Percentiles rank a stretch among this genome's conserved stretches.
Evolutionary conservation across 1,284 basidiomycete species (phyloP).

Genomic region (Ceratobasidium sp.): DNA sequence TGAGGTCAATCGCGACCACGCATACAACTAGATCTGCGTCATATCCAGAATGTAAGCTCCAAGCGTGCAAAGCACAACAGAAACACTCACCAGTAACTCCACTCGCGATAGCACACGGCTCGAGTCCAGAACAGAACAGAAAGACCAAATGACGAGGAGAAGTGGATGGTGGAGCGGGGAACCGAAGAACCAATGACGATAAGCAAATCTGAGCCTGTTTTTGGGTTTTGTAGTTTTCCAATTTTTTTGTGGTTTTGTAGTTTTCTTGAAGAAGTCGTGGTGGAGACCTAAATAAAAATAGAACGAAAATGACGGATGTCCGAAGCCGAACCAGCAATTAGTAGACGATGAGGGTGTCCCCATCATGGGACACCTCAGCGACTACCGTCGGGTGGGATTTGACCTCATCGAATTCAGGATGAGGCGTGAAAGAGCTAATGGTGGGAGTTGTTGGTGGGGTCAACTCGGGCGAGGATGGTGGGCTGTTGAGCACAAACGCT

Average conservation of each 20-base stretch:
- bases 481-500: neutral
- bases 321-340: neutral
- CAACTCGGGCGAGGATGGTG: neutral
- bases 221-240: neutral
- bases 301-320: neutral
- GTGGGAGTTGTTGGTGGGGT: neutral
- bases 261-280: neutral
- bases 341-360: neutral
- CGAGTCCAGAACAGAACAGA: too few species aligned
- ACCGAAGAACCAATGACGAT: too few species aligned
- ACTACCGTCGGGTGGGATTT: neutral
- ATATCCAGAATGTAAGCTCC: too few species aligned
- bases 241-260: conserved; percentile 1
- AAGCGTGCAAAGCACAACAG: too few species aligned
- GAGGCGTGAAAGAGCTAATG: neutral
- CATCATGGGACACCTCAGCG: neutral
- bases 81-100: too few species aligned
- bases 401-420: neutral
- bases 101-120: too few species aligned
- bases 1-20: too few species aligned
- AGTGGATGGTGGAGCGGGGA: too few species aligned
- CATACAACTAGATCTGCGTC: too few species aligned
- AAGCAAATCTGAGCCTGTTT: neutral
- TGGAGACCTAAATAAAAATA: neutral
- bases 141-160: too few species aligned